Evolutionary conservation across 1,284 basidiomycete species (phyloP).

Genomic region (Chalciporus sp.): DNA sequence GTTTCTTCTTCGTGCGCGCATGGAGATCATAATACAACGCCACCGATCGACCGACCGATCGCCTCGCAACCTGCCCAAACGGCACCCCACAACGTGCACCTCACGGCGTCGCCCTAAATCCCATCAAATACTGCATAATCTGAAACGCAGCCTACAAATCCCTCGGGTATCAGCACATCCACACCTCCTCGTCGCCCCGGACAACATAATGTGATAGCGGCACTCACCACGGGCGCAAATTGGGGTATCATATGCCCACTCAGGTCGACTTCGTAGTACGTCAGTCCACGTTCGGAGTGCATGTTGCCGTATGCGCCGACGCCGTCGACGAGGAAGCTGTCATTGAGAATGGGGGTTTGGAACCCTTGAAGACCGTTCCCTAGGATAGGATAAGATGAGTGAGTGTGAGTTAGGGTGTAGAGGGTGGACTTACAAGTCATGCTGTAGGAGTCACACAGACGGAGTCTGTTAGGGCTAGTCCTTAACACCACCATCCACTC

Average conservation of each 20-base stretch:
- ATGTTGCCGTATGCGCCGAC: conserved; percentile 65
- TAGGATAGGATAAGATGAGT: conserved; percentile 24
- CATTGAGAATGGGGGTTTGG: conserved; percentile 62
- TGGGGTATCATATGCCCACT: conserved; percentile 77
- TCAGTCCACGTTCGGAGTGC: conserved; percentile 67
- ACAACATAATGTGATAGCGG: background rate
- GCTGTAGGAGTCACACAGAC: conserved; percentile 37
- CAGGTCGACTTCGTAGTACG: conserved; percentile 64
- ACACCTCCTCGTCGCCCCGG: too few species aligned
- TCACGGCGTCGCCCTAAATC: conserved; percentile 52
- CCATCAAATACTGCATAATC: conserved; percentile 70
- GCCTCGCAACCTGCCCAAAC: too few species aligned
- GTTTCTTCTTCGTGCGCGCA: too few species aligned
- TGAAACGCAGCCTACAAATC: conserved; percentile 60
- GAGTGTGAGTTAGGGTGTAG: background rate
- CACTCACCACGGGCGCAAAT: conserved; percentile 61
- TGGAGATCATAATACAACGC: too few species aligned
- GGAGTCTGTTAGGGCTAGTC: background rate
- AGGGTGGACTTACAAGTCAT: conserved; percentile 61
- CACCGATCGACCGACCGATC: too few species aligned
- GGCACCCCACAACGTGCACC: too few species aligned
- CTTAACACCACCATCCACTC: conserved; percentile 24
- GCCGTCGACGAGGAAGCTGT: conserved; percentile 70
- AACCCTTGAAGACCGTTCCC: conserved; percentile 73
- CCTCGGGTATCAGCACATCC: too few species aligned